phyloP scores from a whole-genome alignment of 306 rosid species.

The Amphicarpaea edgeworthii region DNA sequence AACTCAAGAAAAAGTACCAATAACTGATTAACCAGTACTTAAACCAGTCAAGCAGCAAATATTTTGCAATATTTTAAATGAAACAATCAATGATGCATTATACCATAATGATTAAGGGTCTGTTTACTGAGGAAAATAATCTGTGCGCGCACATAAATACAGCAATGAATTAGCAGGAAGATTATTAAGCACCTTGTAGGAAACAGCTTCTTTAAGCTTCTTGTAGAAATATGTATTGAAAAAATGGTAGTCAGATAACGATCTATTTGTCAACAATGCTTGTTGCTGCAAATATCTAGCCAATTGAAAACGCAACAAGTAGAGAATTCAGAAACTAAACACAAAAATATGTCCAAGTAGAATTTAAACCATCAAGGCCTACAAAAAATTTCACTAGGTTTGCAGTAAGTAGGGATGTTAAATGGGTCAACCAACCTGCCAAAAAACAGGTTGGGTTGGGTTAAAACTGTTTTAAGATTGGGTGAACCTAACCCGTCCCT shows the following conservation, averaged over 20 bases:
- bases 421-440: too few relatives aligned
- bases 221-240: constrained; percentile 91
- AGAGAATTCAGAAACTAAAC: constrained; percentile 37
- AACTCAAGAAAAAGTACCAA: neutral
- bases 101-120: constrained; percentile 16
- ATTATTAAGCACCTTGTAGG: constrained; percentile 67
- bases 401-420: too few relatives aligned
- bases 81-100: constrained; percentile 21
- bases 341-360: constrained; percentile 20
- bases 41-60: constrained; percentile 22
- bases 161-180: constrained; percentile 23
- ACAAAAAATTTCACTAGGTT: too few relatives aligned
- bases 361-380: too few relatives aligned
- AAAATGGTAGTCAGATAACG: constrained; percentile 74
- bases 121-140: constrained; percentile 9
- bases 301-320: constrained; percentile 42
- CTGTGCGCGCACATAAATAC: constrained; percentile 30
- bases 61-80: constrained; percentile 6
- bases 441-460: too few relatives aligned
- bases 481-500: too few relatives aligned
- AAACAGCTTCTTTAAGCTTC: constrained; percentile 87
- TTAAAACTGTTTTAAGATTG: too few relatives aligned
- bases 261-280: constrained; percentile 61
- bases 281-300: constrained; percentile 82
- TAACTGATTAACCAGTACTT: constrained; percentile 13